Base-by-base conservation (phyloP, 2,329 filamentous ascomycete species). In the Rhynchosporium agropyri region DNA sequence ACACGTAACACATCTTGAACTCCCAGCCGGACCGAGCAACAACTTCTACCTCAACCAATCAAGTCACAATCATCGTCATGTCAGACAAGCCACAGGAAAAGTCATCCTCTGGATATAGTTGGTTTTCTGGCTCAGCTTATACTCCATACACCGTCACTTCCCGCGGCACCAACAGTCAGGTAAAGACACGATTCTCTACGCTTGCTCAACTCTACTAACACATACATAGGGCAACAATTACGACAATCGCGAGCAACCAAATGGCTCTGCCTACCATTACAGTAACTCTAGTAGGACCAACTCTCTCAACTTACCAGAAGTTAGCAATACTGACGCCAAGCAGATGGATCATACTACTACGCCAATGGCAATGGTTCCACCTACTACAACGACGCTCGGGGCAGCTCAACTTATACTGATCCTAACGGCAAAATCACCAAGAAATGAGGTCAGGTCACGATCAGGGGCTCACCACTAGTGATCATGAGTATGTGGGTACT, bases 341-440 rank as follows among this genome's bases (percentile, higher is more conserved):
- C 82, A 28, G 72, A 90, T 69, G 86, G 87, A 43, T 89, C 86
- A 1, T 91, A 91, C 80, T 90, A 91, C 78, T 91, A 90, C 77
- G 84, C 82, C 73, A 91, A 90, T 77, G 76, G 86, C 51, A 82
- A 89, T 66, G 86, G 86, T 13, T 89, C 84, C 71, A 88, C 84
- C 45, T 91, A 91, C 77, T 77, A 89, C 80, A 88, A 89, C 75
- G 75, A 80, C 68, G 86, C 86, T 50, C 73, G 74, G 10, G 87
- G 87, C 5, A 71, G 76, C 55, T 82, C 84, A 29, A 85, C 76
- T 20, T 91, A 90, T 76, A 90, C 84, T 20, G 69, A 84, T 9
- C 76, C 87, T 6, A 77, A 78, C 61, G 83, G 81, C 45, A 38
- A 69, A 56, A 68, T 60, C n/a, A 68, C 65, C 53, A 71, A 69